A percentile compares a stretch with the other conserved stretches of the same genome.
Evolutionary conservation across 1,284 basidiomycete genomes (phyloP).

Genomic region (Kwoniella shivajii): DNA sequence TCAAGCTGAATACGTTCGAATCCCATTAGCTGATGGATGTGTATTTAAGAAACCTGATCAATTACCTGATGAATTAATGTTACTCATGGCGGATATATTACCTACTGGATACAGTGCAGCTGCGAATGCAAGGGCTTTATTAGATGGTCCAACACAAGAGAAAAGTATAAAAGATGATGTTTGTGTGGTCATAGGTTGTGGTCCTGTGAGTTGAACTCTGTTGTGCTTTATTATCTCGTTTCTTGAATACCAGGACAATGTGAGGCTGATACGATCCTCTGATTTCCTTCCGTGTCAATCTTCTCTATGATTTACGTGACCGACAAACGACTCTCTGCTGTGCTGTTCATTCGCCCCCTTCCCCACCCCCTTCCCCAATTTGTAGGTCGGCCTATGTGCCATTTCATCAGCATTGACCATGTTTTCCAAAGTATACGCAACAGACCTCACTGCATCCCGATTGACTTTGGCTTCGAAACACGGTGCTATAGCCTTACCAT

Average conservation of each 20-base stretch:
- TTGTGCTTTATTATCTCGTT: no score
- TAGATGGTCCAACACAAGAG: slow-evolving; percentile 42
- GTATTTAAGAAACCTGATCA: slow-evolving; percentile 53
- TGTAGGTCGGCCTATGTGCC: slow-evolving; percentile 51
- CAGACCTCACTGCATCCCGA: slow-evolving; percentile 35
- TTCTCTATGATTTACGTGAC: not conserved
- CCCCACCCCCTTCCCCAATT: not conserved
- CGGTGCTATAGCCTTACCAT: slow-evolving; percentile 50
- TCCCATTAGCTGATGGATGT: slow-evolving; percentile 60
- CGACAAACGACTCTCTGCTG: not conserved
- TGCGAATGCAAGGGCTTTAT: slow-evolving; percentile 49
- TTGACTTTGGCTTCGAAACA: slow-evolving; percentile 42
- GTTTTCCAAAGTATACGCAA: slow-evolving; percentile 49
- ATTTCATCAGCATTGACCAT: slow-evolving; percentile 53
- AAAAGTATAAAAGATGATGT: slow-evolving; percentile 43
- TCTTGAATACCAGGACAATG: no score
- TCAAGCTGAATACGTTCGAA: slow-evolving; percentile 82
- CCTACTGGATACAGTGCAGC: slow-evolving; percentile 56
- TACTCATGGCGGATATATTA: slow-evolving; percentile 56
- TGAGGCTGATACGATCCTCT: no score
- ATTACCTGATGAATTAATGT: slow-evolving; percentile 50
- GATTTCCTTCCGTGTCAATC: no score
- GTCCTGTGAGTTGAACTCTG: slow-evolving; percentile 52
- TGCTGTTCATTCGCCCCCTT: slow-evolving; percentile 25
- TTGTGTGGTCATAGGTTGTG: slow-evolving; percentile 55